Percentiles rank a stretch among this genome's conserved stretches.
Conservation (phyloP, 1,139 yeast genomes). For the Candida sojae region DNA sequence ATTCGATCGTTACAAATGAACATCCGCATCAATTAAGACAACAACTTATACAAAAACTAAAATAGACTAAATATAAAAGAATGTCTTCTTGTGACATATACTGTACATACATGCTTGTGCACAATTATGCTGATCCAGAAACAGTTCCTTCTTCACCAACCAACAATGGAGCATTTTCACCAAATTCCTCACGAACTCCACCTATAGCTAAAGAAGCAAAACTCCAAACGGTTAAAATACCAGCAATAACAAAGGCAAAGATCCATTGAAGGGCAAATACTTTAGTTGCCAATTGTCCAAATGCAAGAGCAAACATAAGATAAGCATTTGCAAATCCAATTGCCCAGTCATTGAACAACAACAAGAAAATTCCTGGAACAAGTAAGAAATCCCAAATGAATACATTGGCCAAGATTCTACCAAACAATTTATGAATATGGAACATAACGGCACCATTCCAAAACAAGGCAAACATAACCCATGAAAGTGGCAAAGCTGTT, state of each 20-base stretch:
- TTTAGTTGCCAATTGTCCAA: conserved; percentile 68
- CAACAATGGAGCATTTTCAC: conserved; percentile 30
- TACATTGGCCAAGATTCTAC: conserved; percentile 71
- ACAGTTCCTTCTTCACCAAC: conserved; percentile 12
- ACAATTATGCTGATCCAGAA: background rate
- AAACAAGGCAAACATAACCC: conserved; percentile 71
- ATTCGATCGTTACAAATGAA: conserved; percentile 62
- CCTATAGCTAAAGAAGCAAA: conserved; percentile 42
- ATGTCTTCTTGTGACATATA: background rate
- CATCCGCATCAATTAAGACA: conserved; percentile 51
- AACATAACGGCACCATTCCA: conserved; percentile 83
- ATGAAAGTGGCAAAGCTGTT: conserved; percentile 69
- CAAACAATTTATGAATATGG: conserved; percentile 55
- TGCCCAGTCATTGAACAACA: conserved; percentile 70
- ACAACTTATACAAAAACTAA: conserved; percentile 63
- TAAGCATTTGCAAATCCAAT: conserved; percentile 60
- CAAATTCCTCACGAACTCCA: conserved; percentile 14
- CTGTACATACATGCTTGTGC: no score
- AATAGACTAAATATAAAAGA: conserved; percentile 14
- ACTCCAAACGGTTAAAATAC: conserved; percentile 50
- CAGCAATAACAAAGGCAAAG: conserved; percentile 70
- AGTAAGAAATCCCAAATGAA: conserved; percentile 77
- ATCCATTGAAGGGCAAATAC: conserved; percentile 82
- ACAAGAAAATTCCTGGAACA: conserved; percentile 59
- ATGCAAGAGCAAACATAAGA: conserved; percentile 63